These are phyloP conservation scores for Spathaspora boniae DNA, from an alignment of 805 yeast species.

Conservation along the genomic window DNA sequence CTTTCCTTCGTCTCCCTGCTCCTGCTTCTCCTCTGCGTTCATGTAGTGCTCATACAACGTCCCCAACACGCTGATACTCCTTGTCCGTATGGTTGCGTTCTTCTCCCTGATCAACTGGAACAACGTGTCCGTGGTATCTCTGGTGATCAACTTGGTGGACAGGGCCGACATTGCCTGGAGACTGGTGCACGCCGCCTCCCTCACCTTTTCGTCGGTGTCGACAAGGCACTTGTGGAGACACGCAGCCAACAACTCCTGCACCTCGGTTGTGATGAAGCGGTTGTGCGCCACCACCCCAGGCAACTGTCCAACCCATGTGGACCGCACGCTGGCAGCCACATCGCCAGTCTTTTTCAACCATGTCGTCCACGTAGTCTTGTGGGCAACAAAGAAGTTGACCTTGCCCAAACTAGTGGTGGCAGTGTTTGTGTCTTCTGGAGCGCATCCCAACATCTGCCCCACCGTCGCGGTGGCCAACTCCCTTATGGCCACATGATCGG, in stretches of 20 bases:
- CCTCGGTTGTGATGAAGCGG: conserved; percentile 47
- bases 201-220: conserved; percentile 72
- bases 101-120: conserved; percentile 70
- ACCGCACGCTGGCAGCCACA: conserved; percentile 58
- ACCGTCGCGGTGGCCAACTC: conserved; percentile 68
- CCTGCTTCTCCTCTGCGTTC: conserved; percentile 8
- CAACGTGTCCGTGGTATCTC: conserved; percentile 49
- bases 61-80: conserved; percentile 54
- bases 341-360: conserved; percentile 81
- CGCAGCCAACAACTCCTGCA: conserved; percentile 33
- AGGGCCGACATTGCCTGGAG: conserved; percentile 42
- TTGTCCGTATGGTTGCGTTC: conserved; percentile 58
- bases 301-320: conserved; percentile 64
- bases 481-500: conserved; percentile 63
- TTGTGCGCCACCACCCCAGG: conserved; percentile 44
- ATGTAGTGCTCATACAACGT: conserved; percentile 50
- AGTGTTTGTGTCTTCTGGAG: too few species aligned
- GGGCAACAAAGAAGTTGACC: conserved; percentile 55
- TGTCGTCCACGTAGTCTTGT: conserved; percentile 56
- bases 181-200: conserved; percentile 56
- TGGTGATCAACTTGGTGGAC: conserved; percentile 42
- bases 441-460: conserved; percentile 54
- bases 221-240: conserved; percentile 67
- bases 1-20: conserved; percentile 1
- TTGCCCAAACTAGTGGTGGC: conserved; percentile 22